phyloP scores from a whole-genome alignment of 176 grass and related monocot genomes.

The Cenchrus purpureus region DNA sequence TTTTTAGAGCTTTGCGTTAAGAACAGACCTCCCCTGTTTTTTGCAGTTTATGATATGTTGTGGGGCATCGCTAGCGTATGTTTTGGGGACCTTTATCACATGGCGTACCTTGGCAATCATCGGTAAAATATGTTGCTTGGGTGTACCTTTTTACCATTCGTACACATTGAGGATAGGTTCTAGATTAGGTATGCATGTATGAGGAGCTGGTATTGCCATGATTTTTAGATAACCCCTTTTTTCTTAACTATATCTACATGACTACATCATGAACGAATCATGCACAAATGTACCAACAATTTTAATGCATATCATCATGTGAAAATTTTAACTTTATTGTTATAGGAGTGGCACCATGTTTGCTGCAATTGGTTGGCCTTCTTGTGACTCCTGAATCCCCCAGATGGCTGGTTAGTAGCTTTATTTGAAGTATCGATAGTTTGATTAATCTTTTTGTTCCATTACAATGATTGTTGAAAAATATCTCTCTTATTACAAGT shows the following conservation, averaged over 20 bases:
- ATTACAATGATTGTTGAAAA: neutral
- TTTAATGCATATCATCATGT: neutral
- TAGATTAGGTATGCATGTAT: neutral
- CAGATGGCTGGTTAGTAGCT: constrained; percentile 72
- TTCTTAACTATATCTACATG: neutral
- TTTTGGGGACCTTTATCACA: constrained; percentile 62
- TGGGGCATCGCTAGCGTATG: constrained; percentile 68
- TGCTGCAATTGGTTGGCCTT: constrained; percentile 69
- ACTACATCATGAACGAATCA: neutral
- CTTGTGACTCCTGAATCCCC: constrained; percentile 82
- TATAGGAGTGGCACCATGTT: constrained; percentile 71
- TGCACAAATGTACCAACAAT: neutral
- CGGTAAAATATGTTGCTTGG: constrained; percentile 42
- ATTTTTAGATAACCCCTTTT: neutral
- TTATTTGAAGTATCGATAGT: neutral
- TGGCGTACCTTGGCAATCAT: constrained; percentile 83
- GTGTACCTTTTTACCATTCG: constrained; percentile 3
- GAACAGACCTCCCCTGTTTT: neutral
- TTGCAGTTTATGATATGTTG: constrained; percentile 87
- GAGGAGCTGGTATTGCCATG: too few relatives aligned
- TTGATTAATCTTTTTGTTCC: neutral
- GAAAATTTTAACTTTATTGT: constrained; percentile 19
- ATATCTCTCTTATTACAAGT: neutral
- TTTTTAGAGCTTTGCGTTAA: neutral
- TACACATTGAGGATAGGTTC: neutral